Percentiles rank a stretch among this genome's conserved stretches.
phyloP scores from a whole-genome alignment of 805 yeast genomes.

The Kazachstania kunashirensis region DNA sequence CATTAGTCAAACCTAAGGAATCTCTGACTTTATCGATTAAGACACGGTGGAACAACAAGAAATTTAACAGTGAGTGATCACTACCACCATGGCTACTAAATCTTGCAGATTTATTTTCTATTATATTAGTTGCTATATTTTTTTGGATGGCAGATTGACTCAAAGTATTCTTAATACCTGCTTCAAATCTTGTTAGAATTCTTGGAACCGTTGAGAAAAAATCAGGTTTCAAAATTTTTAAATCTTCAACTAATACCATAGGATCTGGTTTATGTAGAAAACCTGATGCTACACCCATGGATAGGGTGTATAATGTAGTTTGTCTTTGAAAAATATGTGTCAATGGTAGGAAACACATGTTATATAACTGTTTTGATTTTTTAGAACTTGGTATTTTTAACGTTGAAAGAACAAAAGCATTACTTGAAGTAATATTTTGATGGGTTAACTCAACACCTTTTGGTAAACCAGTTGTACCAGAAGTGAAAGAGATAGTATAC shows the following conservation, averaged over 20 bases:
- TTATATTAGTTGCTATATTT: conserved; percentile 19
- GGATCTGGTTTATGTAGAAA: conserved; percentile 47
- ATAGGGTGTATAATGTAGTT: conserved; percentile 35
- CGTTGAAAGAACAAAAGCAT: conserved; percentile 35
- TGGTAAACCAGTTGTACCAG: conserved; percentile 70
- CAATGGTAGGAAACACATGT: conserved; percentile 42
- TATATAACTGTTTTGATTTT: conserved; percentile 22
- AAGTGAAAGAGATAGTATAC: conserved; percentile 60
- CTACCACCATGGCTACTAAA: conserved; percentile 28
- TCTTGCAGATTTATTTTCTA: conserved; percentile 18
- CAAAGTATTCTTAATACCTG: conserved; percentile 40
- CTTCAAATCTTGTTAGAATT: conserved; percentile 51
- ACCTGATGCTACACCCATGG: conserved; percentile 42
- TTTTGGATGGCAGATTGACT: conserved; percentile 16
- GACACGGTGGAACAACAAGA: conserved; percentile 25
- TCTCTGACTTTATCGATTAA: conserved; percentile 36
- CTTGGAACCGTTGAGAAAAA: conserved; percentile 53
- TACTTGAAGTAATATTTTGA: conserved; percentile 40
- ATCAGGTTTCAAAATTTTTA: conserved; percentile 45
- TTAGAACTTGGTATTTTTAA: conserved; percentile 23
- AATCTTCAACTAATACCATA: conserved; percentile 48
- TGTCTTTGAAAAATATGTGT: conserved; percentile 51
- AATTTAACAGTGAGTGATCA: conserved; percentile 33
- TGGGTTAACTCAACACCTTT: conserved; percentile 60
- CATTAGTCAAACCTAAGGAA: conserved; percentile 41